phyloP scores from a whole-genome alignment of 2,329 filamentous ascomycete species.

The Xylaria polymorpha region DNA sequence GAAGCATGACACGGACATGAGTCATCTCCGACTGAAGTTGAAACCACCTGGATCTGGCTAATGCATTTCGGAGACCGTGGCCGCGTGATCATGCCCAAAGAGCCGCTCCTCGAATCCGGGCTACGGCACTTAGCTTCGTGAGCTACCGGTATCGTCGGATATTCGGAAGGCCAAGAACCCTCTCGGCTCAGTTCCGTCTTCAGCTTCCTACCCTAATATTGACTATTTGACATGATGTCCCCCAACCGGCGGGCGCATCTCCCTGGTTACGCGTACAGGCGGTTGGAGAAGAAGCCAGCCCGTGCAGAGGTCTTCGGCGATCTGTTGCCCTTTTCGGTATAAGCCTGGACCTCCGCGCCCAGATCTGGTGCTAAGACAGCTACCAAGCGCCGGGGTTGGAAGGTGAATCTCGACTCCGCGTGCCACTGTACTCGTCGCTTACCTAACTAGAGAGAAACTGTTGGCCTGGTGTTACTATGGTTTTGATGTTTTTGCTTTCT shows the following conservation, averaged over 20 bases:
- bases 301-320: slow-evolving; percentile 13
- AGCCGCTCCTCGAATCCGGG: background rate
- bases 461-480: background rate
- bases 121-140: background rate
- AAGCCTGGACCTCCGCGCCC: slow-evolving; percentile 1
- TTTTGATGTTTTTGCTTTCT: background rate
- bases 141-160: slow-evolving; percentile 22
- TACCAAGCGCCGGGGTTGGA: slow-evolving; percentile 17
- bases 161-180: slow-evolving; percentile 3
- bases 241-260: slow-evolving; percentile 5
- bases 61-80: slow-evolving; percentile 26
- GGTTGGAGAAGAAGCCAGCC: slow-evolving; percentile 6
- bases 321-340: slow-evolving; percentile 29
- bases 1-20: background rate
- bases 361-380: slow-evolving; percentile 18
- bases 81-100: background rate
- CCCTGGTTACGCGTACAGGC: background rate
- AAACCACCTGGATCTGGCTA: slow-evolving; percentile 1
- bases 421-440: too few relatives aligned
- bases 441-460: background rate
- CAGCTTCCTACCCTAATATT: background rate
- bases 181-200: slow-evolving; percentile 6
- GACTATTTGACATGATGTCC: background rate
- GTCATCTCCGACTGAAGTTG: background rate
- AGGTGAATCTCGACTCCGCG: background rate